Evolutionary conservation across 2,329 filamentous ascomycete species (phyloP).

Genomic region (Exophiala xenobiotica): DNA sequence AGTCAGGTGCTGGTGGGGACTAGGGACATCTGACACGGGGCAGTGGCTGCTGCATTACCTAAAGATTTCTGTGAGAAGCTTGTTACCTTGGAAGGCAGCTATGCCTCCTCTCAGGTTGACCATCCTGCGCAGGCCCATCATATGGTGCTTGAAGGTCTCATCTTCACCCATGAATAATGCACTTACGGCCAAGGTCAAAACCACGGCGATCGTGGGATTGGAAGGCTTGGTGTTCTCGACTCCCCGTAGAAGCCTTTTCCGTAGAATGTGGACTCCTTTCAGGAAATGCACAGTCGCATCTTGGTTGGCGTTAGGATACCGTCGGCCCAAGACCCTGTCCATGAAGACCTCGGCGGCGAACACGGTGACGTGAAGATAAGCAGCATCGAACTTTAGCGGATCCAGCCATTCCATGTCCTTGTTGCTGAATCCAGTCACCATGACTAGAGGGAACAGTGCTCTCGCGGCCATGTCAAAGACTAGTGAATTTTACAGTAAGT

Average conservation of each 20-base stretch:
- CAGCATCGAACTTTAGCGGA: neutral
- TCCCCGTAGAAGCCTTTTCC: slow-evolving; percentile 32
- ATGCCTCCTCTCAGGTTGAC: slow-evolving; percentile 41
- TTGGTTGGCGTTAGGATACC: slow-evolving; percentile 2
- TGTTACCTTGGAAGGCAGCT: slow-evolving; percentile 35
- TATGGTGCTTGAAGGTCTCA: slow-evolving; percentile 35
- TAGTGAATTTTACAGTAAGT: slow-evolving; percentile 23
- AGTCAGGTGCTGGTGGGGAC: slow-evolving; percentile 7
- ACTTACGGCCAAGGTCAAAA: slow-evolving; percentile 37
- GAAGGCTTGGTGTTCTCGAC: slow-evolving; percentile 31
- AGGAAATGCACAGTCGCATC: slow-evolving; percentile 32
- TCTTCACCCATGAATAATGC: slow-evolving; percentile 35
- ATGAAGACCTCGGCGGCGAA: neutral
- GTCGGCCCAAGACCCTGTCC: neutral
- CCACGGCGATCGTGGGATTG: slow-evolving; percentile 35
- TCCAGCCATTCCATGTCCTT: neutral
- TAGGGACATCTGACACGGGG: no score
- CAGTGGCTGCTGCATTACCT: no score
- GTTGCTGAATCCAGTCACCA: neutral
- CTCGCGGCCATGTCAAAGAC: slow-evolving; percentile 29
- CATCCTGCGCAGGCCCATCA: slow-evolving; percentile 41
- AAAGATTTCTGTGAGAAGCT: slow-evolving; percentile 39
- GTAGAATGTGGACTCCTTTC: slow-evolving; percentile 35
- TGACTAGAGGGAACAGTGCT: neutral
- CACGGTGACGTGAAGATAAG: slow-evolving; percentile 1